Evolutionary conservation across 208 protist genomes (phyloP), one percentile per base, ranked within the genome.

Genomic region (Wallacemonas rigidus): DNA sequence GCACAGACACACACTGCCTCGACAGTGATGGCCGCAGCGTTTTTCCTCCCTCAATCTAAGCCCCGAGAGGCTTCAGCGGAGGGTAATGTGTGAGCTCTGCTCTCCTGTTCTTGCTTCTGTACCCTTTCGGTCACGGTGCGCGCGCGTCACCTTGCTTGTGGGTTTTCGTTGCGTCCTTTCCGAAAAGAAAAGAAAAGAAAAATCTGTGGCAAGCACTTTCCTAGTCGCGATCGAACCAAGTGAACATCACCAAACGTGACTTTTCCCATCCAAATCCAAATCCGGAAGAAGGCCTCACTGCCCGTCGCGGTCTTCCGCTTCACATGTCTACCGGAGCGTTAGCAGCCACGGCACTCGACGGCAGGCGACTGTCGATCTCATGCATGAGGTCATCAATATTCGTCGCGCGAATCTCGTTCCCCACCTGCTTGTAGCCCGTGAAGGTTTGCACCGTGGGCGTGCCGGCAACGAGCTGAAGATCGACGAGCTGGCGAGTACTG

Each of bases 371-470:
- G 57, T 77, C 69, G 1, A 97, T 47, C 63, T 92, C 90, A 14
- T 78, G 80, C 76, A 98, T 81, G 12, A 98, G 79, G n/a, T 95
- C 90, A 12, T 95, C 90, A 2, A 82, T 35, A 71, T 90, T 92
- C 14, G 84, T 93, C 39, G 89, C 89, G 14, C 86, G 69, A 36
- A 98, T 95, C 68, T 98, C 94, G 40, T 92, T 82, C 5, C 92
- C 94, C 15, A 96, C 85, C 69, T 98, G 92, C 65, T 87, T 86
- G 65, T 82, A 69, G 8, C 89, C 85, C 45, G 63, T 79, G 70
- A 95, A 98, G 11, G 91, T 98, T 74, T 98, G 94, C 47, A 98
- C 80, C 38, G 89, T 94, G 2, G 94, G 94, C 2, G 94, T 98
- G n/a, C 94, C 94, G 14, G 72, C 79, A 65, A 98, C 83, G 56